These are phyloP conservation scores for Artemisia tridentata DNA, from an alignment of 129 eudicot species.

Conservation along the genomic window DNA sequence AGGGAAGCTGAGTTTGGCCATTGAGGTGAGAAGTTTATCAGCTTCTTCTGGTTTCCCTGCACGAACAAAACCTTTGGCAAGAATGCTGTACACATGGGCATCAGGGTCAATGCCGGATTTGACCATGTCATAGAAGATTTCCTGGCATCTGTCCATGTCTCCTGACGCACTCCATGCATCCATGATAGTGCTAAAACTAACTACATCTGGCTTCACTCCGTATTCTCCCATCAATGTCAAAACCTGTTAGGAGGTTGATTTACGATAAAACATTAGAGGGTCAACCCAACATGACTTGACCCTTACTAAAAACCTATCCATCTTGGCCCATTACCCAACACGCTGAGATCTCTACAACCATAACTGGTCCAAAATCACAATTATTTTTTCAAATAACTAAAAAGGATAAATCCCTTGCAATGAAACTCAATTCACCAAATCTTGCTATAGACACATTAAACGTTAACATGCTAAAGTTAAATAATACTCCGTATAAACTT, in stretches of 20 bases:
- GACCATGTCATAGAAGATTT: conserved; percentile 52
- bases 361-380: background rate
- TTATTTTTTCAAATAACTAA: background rate
- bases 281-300: no score
- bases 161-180: conserved; percentile 58
- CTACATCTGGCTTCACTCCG: conserved; percentile 56
- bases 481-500: background rate
- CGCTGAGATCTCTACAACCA: background rate
- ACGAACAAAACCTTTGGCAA: conserved; percentile 56
- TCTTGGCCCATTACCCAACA: background rate
- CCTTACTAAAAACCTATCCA: background rate
- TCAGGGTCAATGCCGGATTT: conserved; percentile 57
- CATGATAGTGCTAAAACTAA: conserved; percentile 61
- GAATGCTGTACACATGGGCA: conserved; percentile 49
- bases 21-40: conserved; percentile 36
- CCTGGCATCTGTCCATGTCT: conserved; percentile 50
- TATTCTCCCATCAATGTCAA: conserved; percentile 52
- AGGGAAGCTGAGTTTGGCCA: conserved; percentile 27
- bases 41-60: conserved; percentile 56
- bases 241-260: conserved; percentile 29
- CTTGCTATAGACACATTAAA: background rate
- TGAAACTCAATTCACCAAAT: background rate
- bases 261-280: no score
- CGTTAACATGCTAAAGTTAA: background rate
- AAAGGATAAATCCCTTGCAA: background rate